Conservation (phyloP, 495 filamentous ascomycete species). For the Choiromyces venosus region DNA sequence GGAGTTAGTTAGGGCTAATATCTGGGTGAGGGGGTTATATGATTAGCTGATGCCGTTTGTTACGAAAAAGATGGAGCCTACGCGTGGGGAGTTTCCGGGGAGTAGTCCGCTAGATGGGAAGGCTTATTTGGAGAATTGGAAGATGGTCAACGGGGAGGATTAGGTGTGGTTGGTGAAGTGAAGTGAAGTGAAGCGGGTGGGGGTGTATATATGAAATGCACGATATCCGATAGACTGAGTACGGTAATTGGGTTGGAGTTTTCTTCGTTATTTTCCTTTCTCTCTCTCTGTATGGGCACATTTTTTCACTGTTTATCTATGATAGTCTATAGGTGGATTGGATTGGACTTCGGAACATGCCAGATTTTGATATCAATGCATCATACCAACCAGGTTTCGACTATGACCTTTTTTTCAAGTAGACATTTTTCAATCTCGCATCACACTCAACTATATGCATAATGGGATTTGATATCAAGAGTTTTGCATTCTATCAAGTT, state of each 20-base stretch:
- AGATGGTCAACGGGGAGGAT: constrained; percentile 60
- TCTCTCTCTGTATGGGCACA: background rate
- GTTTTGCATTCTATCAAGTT: background rate
- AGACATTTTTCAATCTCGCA: background rate
- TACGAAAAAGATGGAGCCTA: constrained; percentile 54
- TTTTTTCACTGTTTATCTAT: background rate
- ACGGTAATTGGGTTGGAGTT: background rate
- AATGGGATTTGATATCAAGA: background rate
- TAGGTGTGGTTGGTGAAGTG: constrained; percentile 37
- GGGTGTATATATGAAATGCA: constrained; percentile 24
- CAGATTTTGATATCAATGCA: background rate
- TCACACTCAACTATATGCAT: background rate
- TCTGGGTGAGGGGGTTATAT: constrained; percentile 4
- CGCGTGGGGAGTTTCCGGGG: constrained; percentile 48
- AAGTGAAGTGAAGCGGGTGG: background rate
- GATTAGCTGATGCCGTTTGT: constrained; percentile 82
- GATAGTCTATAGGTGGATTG: background rate
- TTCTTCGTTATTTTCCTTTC: background rate
- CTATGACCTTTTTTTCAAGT: background rate
- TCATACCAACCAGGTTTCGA: background rate
- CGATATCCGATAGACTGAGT: constrained; percentile 19
- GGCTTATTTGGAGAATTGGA: constrained; percentile 62
- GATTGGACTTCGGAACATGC: background rate
- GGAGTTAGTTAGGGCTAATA: background rate
- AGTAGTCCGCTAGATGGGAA: constrained; percentile 54